Evolutionary conservation across 2,329 filamentous ascomycete genomes (phyloP).

Genomic region (Fusarium duplospermum): DNA sequence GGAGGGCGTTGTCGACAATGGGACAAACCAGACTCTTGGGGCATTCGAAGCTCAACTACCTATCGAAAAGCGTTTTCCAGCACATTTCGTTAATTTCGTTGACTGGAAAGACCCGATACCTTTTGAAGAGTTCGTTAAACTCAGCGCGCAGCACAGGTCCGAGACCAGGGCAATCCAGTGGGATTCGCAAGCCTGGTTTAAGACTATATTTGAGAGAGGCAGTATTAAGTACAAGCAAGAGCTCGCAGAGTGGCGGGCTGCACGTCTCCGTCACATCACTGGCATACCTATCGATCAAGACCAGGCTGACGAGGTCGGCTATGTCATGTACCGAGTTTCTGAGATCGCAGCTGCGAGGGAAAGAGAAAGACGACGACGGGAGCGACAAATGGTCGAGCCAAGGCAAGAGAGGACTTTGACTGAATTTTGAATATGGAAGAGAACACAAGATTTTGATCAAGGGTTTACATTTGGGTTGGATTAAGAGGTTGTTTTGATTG

Average conservation of each 20-base stretch:
- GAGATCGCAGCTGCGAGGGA: neutral
- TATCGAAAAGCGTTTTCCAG: neutral
- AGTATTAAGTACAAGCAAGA: neutral
- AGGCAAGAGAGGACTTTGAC: too few relatives aligned
- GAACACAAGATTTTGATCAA: neutral
- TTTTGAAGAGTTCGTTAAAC: neutral
- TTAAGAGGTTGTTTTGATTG: neutral
- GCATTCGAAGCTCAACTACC: neutral
- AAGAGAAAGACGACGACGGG: neutral
- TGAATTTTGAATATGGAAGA: neutral
- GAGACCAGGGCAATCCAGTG: constrained; percentile 14
- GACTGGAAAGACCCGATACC: neutral
- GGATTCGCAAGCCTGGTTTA: constrained; percentile 1
- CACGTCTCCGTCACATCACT: neutral
- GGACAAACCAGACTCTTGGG: neutral
- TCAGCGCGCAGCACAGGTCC: neutral
- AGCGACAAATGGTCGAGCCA: neutral
- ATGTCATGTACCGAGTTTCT: neutral
- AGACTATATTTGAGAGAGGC: neutral
- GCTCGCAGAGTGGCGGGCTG: neutral
- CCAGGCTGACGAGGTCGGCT: neutral
- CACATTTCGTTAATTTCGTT: constrained; percentile 14
- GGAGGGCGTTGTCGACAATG: neutral
- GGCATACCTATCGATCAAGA: neutral
- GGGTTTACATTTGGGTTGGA: neutral